phyloP scores from a whole-genome alignment of 2,329 filamentous ascomycete genomes.

The Beauveria caledonica region DNA sequence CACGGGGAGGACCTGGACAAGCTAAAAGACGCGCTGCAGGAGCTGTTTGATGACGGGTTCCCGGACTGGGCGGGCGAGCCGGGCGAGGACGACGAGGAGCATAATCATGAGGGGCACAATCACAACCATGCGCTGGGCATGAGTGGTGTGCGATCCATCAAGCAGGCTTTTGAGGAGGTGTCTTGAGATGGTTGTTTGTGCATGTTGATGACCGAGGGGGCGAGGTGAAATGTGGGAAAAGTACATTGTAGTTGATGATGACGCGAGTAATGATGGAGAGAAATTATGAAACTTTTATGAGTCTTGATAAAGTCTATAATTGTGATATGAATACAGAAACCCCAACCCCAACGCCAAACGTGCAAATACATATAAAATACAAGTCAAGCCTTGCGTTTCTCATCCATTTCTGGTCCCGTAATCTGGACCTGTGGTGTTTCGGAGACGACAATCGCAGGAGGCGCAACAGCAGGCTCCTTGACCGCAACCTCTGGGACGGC shows the following conservation, averaged over 20 bases:
- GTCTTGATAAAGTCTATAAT: not conserved
- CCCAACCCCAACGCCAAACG: not conserved
- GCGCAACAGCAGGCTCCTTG: not conserved
- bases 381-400: not conserved
- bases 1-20: slow-evolving; percentile 17
- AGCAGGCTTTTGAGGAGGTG: slow-evolving; percentile 5
- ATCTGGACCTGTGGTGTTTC: slow-evolving; percentile 5
- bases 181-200: not conserved
- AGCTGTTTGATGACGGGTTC: slow-evolving; percentile 51
- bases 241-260: not conserved
- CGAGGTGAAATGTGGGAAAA: not conserved
- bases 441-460: slow-evolving; percentile 6
- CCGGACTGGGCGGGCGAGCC: slow-evolving; percentile 48
- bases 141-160: slow-evolving; percentile 6
- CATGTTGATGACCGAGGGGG: not conserved
- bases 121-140: slow-evolving; percentile 8
- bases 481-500: not conserved
- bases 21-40: slow-evolving; percentile 37
- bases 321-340: not conserved
- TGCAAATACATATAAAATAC: slow-evolving; percentile 9
- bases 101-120: slow-evolving; percentile 20
- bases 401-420: not conserved
- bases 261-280: too few relatives aligned
- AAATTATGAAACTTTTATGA: too few relatives aligned
- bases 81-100: slow-evolving; percentile 31